phyloP scores from a whole-genome alignment of 805 yeast genomes.

The Vanderwaltozyma yarrowii region DNA sequence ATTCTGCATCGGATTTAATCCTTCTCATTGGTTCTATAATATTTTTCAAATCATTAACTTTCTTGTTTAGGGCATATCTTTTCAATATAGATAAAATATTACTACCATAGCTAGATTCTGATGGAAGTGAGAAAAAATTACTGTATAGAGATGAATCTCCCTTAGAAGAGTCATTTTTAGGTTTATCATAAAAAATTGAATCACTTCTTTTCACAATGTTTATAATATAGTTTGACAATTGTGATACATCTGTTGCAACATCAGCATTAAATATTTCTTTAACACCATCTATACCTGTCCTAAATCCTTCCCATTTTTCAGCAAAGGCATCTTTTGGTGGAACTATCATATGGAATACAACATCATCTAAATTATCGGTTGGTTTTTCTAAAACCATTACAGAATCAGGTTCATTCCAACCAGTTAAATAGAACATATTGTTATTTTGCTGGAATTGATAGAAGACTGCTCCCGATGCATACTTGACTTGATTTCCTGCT shows the following conservation, averaged over 20 bases:
- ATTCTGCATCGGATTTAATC: slow-evolving; percentile 67
- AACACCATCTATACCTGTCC: slow-evolving; percentile 81
- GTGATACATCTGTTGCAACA: slow-evolving; percentile 38
- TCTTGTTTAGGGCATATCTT: slow-evolving; percentile 17
- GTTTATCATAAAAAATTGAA: slow-evolving; percentile 44
- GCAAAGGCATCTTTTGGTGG: slow-evolving; percentile 68
- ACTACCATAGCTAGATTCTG: slow-evolving; percentile 23
- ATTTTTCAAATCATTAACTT: slow-evolving; percentile 8
- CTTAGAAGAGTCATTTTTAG: slow-evolving; percentile 9
- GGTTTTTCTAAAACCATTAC: slow-evolving; percentile 58
- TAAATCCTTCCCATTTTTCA: slow-evolving; percentile 93
- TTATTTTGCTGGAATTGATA: slow-evolving; percentile 89
- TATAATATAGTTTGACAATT: slow-evolving; percentile 29
- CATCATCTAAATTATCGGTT: slow-evolving; percentile 39
- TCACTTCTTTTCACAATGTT: slow-evolving; percentile 40
- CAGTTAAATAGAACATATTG: slow-evolving; percentile 76
- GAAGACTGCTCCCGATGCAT: slow-evolving; percentile 84
- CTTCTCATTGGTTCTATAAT: slow-evolving; percentile 36
- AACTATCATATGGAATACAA: slow-evolving; percentile 67
- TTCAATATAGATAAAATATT: slow-evolving; percentile 22
- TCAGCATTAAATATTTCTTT: slow-evolving; percentile 83
- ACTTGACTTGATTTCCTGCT: slow-evolving; percentile 62
- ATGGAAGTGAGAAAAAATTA: slow-evolving; percentile 16
- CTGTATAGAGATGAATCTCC: slow-evolving; percentile 21
- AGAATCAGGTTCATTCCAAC: slow-evolving; percentile 87